A percentile compares a stretch with the other conserved stretches of the same genome.
These are phyloP conservation scores for Pichia scutulata DNA, from an alignment of 805 yeast species.

Conservation along the genomic window DNA sequence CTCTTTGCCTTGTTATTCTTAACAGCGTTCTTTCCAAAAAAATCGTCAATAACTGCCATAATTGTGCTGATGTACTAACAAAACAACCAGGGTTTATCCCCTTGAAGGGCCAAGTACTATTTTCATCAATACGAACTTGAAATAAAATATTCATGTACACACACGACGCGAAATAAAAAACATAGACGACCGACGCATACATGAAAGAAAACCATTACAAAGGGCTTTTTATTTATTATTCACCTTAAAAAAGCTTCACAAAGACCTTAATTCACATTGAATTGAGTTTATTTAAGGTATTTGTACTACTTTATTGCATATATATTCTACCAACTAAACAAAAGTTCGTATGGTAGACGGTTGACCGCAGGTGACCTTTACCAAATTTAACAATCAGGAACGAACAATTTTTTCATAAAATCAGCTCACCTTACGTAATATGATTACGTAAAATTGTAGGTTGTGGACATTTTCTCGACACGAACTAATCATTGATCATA, in stretches of 20 bases:
- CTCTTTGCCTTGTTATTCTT: conserved; percentile 7
- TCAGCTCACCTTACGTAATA: not conserved
- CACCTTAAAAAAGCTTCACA: too few relatives aligned
- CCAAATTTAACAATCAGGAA: too few relatives aligned
- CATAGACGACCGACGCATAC: not conserved
- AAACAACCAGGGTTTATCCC: not conserved
- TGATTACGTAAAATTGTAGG: not conserved
- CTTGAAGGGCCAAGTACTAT: not conserved
- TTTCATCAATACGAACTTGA: too few relatives aligned
- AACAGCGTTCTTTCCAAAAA: conserved; percentile 25
- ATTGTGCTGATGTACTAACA: not conserved
- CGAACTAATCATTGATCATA: not conserved
- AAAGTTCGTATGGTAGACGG: too few relatives aligned
- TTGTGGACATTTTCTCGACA: not conserved
- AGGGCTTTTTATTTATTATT: too few relatives aligned
- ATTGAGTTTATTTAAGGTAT: too few relatives aligned
- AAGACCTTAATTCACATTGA: too few relatives aligned
- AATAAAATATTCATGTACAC: not conserved
- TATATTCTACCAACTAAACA: too few relatives aligned
- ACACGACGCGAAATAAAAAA: not conserved
- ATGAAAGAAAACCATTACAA: too few relatives aligned
- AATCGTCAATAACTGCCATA: conserved; percentile 26
- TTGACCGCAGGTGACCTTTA: too few relatives aligned
- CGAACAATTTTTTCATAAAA: too few relatives aligned
- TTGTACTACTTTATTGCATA: too few relatives aligned